Conservation (phyloP, 192 early-diverging fungal genomes). For the Helicostylum pulchrum region DNA sequence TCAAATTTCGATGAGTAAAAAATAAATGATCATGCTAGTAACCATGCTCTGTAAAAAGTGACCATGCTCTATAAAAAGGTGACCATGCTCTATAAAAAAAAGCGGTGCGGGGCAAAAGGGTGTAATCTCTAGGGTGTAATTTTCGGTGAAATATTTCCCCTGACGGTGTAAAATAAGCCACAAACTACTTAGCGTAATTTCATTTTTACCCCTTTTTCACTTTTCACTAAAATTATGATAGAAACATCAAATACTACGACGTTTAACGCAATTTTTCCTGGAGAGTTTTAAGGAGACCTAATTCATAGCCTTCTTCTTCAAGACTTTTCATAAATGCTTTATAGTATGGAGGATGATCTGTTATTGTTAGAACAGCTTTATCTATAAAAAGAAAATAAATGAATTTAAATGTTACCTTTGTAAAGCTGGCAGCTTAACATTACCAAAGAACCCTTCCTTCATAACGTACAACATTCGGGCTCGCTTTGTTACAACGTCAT, state of each 20-base stretch:
- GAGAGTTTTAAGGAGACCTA: too few species aligned
- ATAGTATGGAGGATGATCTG: not conserved
- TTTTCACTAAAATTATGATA: too few species aligned
- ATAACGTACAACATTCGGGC: constrained; percentile 6
- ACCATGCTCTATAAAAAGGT: not conserved
- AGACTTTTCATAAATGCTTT: constrained; percentile 9
- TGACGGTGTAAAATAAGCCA: too few species aligned
- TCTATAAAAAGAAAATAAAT: constrained; percentile 11
- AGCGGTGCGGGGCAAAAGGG: too few species aligned
- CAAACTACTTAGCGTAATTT: too few species aligned
- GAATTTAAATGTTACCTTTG: constrained; percentile 15
- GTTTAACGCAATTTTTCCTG: too few species aligned
- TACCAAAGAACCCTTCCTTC: constrained; percentile 9
- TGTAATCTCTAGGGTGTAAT: too few species aligned
- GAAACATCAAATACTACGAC: too few species aligned
- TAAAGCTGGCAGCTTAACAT: constrained; percentile 14
- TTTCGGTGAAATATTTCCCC: too few species aligned
- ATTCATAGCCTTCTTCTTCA: constrained; percentile 17
- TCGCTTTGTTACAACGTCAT: not conserved
- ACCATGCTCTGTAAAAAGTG: not conserved
- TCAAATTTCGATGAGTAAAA: constrained; percentile 5
- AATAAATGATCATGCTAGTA: constrained; percentile 7
- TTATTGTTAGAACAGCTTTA: constrained; percentile 13
- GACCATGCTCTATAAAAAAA: not conserved
- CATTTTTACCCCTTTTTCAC: too few species aligned